Base-by-base conservation (phyloP, 768 basidiomycete species). In the Xerocomus brunneocitrinus region DNA sequence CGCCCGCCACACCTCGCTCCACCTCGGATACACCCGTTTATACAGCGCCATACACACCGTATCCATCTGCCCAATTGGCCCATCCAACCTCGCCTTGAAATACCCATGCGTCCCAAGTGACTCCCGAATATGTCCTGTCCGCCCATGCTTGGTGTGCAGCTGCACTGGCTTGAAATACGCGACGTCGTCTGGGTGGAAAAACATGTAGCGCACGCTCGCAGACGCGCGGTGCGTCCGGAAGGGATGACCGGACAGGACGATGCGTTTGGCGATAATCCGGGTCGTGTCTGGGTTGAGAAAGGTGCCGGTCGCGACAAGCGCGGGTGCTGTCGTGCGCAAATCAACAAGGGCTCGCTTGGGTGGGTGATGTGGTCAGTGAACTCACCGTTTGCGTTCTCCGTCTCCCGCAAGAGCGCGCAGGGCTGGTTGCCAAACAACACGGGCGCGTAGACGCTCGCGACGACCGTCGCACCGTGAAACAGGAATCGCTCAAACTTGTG, bases 121-220 rank as follows among this genome's bases (percentile, higher is more conserved):
- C 71, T 94, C 95, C 45, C 78, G 79, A 60, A 95, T 90, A 70
- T 99, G 94, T 2, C 95, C 97, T 25, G 78, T 79, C 22, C 91
- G 80, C 9, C 95, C 95, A 55, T 87, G 80, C 71, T 98, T 99
- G 3, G 94, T 98, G 68, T 92, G 80, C 52, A 98, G 75, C 65
- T 95, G 91, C 54, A 98, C 84, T 1, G 94, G 93, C 68, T 91
- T 89, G 78, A 89, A 98, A 71, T 95, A 98, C 39, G 81, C 76
- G 46, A 98, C 81, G 67, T 98, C 95, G 43, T 92, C 91, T 83
- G 85, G 62, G 69, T 95, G 87, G 80, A 99, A 98, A 76, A 98
- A 98, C 91, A 99, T 91, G 76, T 98, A 98, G 51, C 95, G 86
- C 61, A 99, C 85, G 6, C 95, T 98, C 3, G 95, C 95, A 5